These are phyloP conservation scores for Phaseolus coccineus DNA, from an alignment of 331 rosid species.

Conservation along the genomic window DNA sequence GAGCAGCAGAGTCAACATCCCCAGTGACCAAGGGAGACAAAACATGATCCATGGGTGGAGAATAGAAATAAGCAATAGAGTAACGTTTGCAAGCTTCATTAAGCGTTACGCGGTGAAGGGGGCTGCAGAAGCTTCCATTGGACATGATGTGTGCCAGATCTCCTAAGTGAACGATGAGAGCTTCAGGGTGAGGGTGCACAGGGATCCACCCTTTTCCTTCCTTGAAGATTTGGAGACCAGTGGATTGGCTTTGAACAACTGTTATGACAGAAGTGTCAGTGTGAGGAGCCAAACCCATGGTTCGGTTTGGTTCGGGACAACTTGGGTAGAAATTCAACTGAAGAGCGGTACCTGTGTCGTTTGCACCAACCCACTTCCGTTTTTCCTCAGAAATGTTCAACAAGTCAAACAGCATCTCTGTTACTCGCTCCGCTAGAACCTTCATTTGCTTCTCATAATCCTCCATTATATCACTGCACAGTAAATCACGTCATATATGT, in stretches of 20 bases:
- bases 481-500: no score
- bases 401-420: slow-evolving; percentile 37
- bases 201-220: slow-evolving; percentile 61
- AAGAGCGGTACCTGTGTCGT: slow-evolving; percentile 38
- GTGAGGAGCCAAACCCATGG: slow-evolving; percentile 82
- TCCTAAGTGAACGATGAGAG: slow-evolving; percentile 64
- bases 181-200: slow-evolving; percentile 50
- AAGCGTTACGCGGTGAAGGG: slow-evolving; percentile 64
- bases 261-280: slow-evolving; percentile 78
- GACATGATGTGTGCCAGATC: slow-evolving; percentile 70
- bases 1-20: slow-evolving; percentile 29
- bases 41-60: slow-evolving; percentile 58
- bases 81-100: slow-evolving; percentile 48
- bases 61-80: slow-evolving; percentile 68
- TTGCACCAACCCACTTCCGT: slow-evolving; percentile 48
- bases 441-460: slow-evolving; percentile 68
- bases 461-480: slow-evolving; percentile 62
- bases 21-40: slow-evolving; percentile 42
- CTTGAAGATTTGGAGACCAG: slow-evolving; percentile 67
- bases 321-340: slow-evolving; percentile 76
- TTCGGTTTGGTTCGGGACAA: slow-evolving; percentile 75
- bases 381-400: slow-evolving; percentile 46
- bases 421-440: slow-evolving; percentile 53
- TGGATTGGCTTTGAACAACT: slow-evolving; percentile 55
- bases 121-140: slow-evolving; percentile 51